Conservation (phyloP, 108 stramenopile genomes). For the Conticribra weissflogii region DNA sequence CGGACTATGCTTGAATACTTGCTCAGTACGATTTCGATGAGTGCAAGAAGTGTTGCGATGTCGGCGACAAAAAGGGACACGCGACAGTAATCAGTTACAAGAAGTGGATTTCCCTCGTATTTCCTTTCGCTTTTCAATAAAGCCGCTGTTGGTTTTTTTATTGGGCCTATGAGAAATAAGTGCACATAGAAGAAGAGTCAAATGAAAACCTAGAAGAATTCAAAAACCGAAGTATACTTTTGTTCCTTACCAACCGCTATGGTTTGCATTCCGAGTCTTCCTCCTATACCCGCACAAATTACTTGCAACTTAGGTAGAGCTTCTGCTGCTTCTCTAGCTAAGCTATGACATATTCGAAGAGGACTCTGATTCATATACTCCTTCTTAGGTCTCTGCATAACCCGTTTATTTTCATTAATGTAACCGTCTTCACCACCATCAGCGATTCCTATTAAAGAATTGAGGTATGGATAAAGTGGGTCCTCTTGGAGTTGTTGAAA, state of each 20-base stretch:
- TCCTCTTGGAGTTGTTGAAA: conserved; percentile 36
- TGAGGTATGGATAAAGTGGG: conserved; percentile 46
- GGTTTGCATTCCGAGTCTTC: conserved; percentile 28
- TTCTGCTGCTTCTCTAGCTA: conserved; percentile 29
- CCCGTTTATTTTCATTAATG: conserved; percentile 16
- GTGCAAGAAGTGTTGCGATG: conserved; percentile 39
- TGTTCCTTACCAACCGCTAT: conserved; percentile 28
- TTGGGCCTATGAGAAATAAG: conserved; percentile 13
- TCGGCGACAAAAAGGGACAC: conserved; percentile 38
- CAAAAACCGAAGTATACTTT: neutral
- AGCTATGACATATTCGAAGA: conserved; percentile 31
- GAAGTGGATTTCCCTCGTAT: conserved; percentile 46
- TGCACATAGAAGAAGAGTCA: neutral
- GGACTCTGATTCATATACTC: conserved; percentile 36
- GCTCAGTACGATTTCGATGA: conserved; percentile 42
- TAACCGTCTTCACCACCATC: conserved; percentile 36
- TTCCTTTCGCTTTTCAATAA: conserved; percentile 38
- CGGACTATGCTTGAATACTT: conserved; percentile 24
- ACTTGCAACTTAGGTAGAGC: conserved; percentile 34
- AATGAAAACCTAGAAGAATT: neutral
- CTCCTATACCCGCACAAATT: conserved; percentile 32
- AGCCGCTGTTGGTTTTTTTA: conserved; percentile 34
- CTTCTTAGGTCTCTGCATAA: conserved; percentile 18
- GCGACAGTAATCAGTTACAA: conserved; percentile 45
- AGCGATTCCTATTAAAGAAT: conserved; percentile 41